Evolutionary conservation across 495 filamentous ascomycete species (phyloP).

Genomic region (Aspergillus bertholletiae): DNA sequence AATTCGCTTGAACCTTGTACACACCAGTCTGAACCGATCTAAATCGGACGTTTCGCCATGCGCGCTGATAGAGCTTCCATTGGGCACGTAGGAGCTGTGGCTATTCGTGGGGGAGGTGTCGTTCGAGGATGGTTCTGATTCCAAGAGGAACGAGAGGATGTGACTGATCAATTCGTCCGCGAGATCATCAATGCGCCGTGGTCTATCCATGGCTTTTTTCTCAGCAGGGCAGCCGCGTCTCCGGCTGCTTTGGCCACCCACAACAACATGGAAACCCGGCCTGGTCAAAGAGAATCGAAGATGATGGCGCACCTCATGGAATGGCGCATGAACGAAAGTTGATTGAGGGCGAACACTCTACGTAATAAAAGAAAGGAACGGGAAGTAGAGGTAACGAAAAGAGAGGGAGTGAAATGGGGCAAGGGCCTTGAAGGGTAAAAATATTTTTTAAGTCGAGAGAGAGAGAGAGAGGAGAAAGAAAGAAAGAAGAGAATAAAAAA

Average conservation of each 20-base stretch:
- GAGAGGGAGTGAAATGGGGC: background rate
- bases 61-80: conserved; percentile 7
- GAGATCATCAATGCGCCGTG: conserved; percentile 45
- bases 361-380: conserved; percentile 4
- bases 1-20: conserved; percentile 58
- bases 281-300: conserved; percentile 10
- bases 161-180: conserved; percentile 60
- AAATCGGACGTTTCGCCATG: conserved; percentile 37
- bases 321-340: conserved; percentile 7
- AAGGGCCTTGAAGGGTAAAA: background rate
- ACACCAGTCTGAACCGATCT: conserved; percentile 55
- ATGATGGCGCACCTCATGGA: conserved; percentile 9
- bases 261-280: conserved; percentile 36
- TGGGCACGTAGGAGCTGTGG: conserved; percentile 4
- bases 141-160: conserved; percentile 43
- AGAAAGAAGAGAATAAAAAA: conserved; percentile 7
- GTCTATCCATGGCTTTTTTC: conserved; percentile 35
- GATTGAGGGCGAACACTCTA: conserved; percentile 3
- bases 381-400: conserved; percentile 1
- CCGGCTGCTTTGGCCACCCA: conserved; percentile 33
- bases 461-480: conserved; percentile 1
- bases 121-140: conserved; percentile 12
- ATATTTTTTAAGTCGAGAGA: no score
- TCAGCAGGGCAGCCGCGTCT: conserved; percentile 32
- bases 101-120: conserved; percentile 8